A percentile compares a stretch with the other conserved stretches of the same genome.
Conservation (phyloP, 2,329 filamentous ascomycete species). For the Beauveria bassiana region DNA sequence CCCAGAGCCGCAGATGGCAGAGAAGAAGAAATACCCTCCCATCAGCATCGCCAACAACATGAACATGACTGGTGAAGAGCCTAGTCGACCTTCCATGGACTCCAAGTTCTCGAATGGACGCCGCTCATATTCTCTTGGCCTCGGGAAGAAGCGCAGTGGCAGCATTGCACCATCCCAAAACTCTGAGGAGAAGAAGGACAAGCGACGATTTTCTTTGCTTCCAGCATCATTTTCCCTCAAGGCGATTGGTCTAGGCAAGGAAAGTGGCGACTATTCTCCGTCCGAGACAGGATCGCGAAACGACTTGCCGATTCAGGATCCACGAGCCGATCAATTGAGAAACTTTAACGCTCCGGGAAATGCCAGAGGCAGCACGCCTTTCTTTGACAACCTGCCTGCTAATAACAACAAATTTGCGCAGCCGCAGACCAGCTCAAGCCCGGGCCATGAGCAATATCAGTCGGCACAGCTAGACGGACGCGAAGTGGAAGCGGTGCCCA, state of each 20-base stretch:
- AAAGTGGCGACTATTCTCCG: conserved; percentile 39
- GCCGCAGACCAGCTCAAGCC: conserved; percentile 21
- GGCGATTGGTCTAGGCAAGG: conserved; percentile 52
- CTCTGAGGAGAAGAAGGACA: conserved; percentile 48
- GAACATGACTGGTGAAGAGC: conserved; percentile 51
- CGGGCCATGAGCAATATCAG: conserved; percentile 34
- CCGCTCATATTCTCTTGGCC: conserved; percentile 61
- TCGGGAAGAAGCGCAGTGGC: conserved; percentile 64
- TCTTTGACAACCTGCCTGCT: conserved; percentile 27
- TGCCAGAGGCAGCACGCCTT: conserved; percentile 28
- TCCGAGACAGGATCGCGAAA: conserved; percentile 43
- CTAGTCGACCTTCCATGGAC: conserved; percentile 58
- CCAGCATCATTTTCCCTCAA: conserved; percentile 57
- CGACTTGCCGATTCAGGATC: conserved; percentile 45
- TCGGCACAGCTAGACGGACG: conserved; percentile 32
- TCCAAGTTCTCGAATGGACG: conserved; percentile 48
- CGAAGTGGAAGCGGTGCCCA: conserved; percentile 36
- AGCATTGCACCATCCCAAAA: conserved; percentile 51
- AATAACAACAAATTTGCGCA: neutral
- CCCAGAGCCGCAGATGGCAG: conserved; percentile 44
- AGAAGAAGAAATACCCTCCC: conserved; percentile 75
- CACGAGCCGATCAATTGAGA: conserved; percentile 21
- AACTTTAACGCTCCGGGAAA: conserved; percentile 29
- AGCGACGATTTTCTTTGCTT: conserved; percentile 65
- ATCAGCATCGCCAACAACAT: conserved; percentile 79